phyloP scores from a whole-genome alignment of 148 eudicot species.

The Vaccinium myrtillus region DNA sequence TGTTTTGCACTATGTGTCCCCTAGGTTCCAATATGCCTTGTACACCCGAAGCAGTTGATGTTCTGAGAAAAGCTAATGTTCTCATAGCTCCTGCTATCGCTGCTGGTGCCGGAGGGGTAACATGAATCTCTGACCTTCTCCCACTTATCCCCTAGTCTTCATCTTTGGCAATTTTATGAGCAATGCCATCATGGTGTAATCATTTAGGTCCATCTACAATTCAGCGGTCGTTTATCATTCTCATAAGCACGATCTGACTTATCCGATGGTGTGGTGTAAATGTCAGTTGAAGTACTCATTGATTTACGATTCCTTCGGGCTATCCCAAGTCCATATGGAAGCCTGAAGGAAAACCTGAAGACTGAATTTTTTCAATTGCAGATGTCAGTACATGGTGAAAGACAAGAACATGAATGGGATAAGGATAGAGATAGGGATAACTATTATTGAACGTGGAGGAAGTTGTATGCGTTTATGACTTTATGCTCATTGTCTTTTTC shows the following conservation, averaged over 20 bases:
- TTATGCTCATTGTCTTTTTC: background rate
- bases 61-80: slow-evolving; percentile 84
- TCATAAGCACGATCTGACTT: background rate
- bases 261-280: background rate
- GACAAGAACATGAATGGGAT: slow-evolving; percentile 9
- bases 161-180: background rate
- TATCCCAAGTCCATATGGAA: background rate
- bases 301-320: background rate
- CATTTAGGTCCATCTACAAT: background rate
- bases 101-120: slow-evolving; percentile 98
- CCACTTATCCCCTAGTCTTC: background rate
- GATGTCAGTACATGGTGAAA: background rate
- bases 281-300: background rate
- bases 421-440: background rate
- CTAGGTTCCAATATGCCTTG: slow-evolving; percentile 97
- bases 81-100: slow-evolving; percentile 95
- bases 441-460: background rate
- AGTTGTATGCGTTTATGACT: background rate
- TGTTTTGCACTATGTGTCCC: slow-evolving; percentile 1
- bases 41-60: slow-evolving; percentile 91
- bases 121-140: slow-evolving; percentile 18
- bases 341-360: background rate
- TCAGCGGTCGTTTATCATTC: background rate
- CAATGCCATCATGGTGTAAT: background rate
- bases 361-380: background rate